These are phyloP conservation scores for Solanum chacoense DNA, from an alignment of 305 asterid species.

Conservation along the genomic window DNA sequence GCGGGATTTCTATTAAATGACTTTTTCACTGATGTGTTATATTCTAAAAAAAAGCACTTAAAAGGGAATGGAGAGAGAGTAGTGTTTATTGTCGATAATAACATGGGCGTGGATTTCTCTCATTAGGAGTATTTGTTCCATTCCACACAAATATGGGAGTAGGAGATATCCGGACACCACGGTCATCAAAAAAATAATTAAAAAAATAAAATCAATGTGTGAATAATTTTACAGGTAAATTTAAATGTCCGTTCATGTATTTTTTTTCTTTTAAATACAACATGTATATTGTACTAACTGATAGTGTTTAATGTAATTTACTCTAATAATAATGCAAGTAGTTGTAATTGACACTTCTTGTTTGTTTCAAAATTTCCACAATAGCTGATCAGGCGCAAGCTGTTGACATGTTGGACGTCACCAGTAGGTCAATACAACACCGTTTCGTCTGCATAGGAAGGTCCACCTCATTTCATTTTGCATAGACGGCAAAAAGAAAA, in stretches of 20 bases:
- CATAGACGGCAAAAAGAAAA: background rate
- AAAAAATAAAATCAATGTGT: background rate
- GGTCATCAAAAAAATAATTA: background rate
- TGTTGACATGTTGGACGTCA: background rate
- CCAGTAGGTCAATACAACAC: background rate
- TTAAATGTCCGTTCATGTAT: background rate
- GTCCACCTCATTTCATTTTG: background rate
- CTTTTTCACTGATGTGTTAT: background rate
- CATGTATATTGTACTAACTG: background rate
- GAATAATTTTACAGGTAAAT: background rate
- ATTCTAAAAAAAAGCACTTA: background rate
- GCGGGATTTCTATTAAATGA: background rate
- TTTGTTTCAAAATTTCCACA: background rate
- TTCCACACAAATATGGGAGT: background rate
- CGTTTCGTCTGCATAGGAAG: background rate
- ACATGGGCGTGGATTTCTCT: background rate
- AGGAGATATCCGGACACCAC: background rate
- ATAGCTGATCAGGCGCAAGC: background rate
- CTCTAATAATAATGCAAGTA: background rate
- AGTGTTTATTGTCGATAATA: background rate
- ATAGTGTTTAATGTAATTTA: background rate
- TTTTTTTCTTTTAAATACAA: background rate
- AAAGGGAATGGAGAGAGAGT: background rate
- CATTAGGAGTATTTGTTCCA: background rate
- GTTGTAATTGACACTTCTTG: background rate